These are phyloP conservation scores for Inga leiocalycina DNA, from an alignment of 306 rosid genomes.

Conservation along the genomic window DNA sequence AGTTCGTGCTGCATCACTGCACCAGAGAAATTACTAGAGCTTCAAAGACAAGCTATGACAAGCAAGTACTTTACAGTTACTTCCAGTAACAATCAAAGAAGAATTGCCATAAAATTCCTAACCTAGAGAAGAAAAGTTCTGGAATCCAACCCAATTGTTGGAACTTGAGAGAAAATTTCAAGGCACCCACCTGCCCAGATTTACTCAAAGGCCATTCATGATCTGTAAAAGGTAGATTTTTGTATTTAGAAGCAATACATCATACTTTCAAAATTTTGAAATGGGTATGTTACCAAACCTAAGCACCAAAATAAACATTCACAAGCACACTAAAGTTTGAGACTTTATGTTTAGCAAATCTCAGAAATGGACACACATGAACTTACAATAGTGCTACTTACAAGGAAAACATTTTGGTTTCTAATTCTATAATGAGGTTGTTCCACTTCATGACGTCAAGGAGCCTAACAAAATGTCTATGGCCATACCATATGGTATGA, in stretches of 20 bases:
- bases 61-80: neutral
- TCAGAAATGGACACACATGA: conserved; percentile 12
- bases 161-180: conserved; percentile 66
- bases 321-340: conserved; percentile 13
- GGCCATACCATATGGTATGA: neutral
- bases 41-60: neutral
- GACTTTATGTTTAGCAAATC: conserved; percentile 2
- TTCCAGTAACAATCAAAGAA: neutral
- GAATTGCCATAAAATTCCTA: conserved; percentile 30
- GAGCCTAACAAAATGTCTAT: neutral
- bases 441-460: conserved; percentile 2
- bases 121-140: conserved; percentile 90
- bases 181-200: conserved; percentile 76
- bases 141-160: conserved; percentile 91
- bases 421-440: conserved; percentile 6
- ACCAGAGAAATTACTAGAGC: conserved; percentile 31
- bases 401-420: conserved; percentile 1
- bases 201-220: conserved; percentile 94
- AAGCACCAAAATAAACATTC: neutral
- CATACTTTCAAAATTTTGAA: conserved; percentile 16
- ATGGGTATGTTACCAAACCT: neutral
- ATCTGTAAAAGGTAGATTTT: conserved; percentile 46
- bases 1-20: conserved; percentile 81
- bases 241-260: conserved; percentile 18
- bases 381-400: neutral